Base-by-base conservation (phyloP, 2,329 filamentous ascomycete genomes). In the Aspergillus flavus region DNA sequence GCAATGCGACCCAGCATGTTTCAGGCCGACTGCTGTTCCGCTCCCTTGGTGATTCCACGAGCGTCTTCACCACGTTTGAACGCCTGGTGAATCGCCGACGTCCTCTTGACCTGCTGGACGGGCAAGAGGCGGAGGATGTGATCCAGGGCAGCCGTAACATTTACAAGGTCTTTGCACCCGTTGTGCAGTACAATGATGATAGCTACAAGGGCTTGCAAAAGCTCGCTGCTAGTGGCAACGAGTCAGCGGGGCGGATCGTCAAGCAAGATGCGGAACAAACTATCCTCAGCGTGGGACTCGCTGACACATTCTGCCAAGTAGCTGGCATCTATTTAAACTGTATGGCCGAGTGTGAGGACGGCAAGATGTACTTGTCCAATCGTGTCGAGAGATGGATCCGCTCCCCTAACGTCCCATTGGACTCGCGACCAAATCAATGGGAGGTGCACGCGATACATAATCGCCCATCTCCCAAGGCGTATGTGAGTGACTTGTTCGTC, bases 271-370 rank as follows among this genome's bases (percentile, higher is more conserved):
- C 56, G 5, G 55, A 57, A 7, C 58, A 69, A 11, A 68, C 66
- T 6, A 72, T 68, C 69, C 59, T 76, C 6, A 72, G 76, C 59
- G 52, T 66, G 9, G 54, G 58, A 16, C 55, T 71, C 16, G 46
- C 61, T 1, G 75, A 77, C 41, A 62, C 62, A 2, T 76, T 75
- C 64, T 62, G 68, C 43, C 75, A 78, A 59, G 71, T 76, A 6
- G 74, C 71, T 6, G 76, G 78, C 1, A 71, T 80, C 5, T 73
- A 69, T n/a, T 72, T 73, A 4, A 79, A 80, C 62, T 74, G 68
- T 26, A 70, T 77, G 71, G 69, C 67, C 2, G 68, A 75, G 11
- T 28, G 43, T 6, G 12, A 58, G 2, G 14, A 60, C 16, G 23
- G 55, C 1, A 69, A 74, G 4, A 71, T 78, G 60, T 79, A 65